Percentiles rank a stretch among this genome's conserved stretches.
Conservation (phyloP, 257 asterid genomes). For the Nicotiana undulata region DNA sequence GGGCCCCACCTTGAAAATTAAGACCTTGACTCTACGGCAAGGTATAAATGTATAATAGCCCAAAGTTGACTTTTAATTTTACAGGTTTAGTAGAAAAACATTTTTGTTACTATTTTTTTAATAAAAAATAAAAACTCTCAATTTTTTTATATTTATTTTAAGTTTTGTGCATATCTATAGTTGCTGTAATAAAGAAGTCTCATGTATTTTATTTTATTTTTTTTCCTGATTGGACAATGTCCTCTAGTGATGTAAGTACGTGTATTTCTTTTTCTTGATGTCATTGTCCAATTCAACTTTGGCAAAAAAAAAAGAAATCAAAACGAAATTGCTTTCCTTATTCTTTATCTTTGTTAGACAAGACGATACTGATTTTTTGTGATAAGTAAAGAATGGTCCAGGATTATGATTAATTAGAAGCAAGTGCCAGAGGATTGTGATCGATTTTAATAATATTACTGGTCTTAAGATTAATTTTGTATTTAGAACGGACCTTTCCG, state of each 20-base stretch:
- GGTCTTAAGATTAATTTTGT: not conserved
- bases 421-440: not conserved
- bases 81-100: not conserved
- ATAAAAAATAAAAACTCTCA: not conserved
- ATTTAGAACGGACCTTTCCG: not conserved
- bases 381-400: not conserved
- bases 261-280: not conserved
- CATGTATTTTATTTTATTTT: not conserved
- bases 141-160: not conserved
- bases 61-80: not conserved
- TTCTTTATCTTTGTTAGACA: not conserved
- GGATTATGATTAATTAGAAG: not conserved
- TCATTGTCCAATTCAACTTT: not conserved
- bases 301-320: not conserved
- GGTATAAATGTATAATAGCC: not conserved
- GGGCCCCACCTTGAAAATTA: constrained; percentile 6
- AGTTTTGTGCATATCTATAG: not conserved
- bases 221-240: not conserved
- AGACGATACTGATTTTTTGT: not conserved
- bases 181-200: not conserved
- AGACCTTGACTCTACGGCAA: not conserved
- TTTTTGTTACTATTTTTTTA: not conserved
- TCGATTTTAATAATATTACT: not conserved
- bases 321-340: not conserved
- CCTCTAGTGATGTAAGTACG: not conserved